Conservation (phyloP, 441 rosid species). For the Eutrema salsugineum region DNA sequence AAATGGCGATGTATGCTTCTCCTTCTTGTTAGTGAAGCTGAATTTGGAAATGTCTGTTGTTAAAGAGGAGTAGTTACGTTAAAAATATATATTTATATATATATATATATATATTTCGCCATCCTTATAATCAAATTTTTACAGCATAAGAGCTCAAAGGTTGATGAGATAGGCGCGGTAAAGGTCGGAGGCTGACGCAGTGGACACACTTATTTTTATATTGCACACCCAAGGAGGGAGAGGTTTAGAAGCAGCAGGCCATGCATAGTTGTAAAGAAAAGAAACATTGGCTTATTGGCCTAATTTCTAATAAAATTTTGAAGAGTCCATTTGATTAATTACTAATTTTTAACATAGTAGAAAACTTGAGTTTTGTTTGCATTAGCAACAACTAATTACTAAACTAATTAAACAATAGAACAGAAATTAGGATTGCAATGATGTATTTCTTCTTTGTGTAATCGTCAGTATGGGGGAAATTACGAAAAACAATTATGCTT, state of each 20-base stretch:
- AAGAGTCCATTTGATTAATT: too few relatives aligned
- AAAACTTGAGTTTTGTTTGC: too few relatives aligned
- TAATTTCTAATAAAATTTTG: too few relatives aligned
- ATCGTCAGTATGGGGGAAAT: neutral
- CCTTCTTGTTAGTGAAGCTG: slow-evolving; percentile 3
- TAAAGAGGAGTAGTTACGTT: neutral
- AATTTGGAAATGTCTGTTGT: neutral
- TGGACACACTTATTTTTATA: neutral
- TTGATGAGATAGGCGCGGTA: slow-evolving; percentile 63
- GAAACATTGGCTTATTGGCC: too few relatives aligned
- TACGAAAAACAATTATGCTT: neutral
- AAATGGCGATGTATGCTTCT: neutral
- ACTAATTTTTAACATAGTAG: too few relatives aligned
- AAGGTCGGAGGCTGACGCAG: slow-evolving; percentile 63
- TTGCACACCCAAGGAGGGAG: slow-evolving; percentile 24
- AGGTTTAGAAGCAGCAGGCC: slow-evolving; percentile 39
- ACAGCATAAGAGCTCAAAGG: slow-evolving; percentile 82
- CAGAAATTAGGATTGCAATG: too few relatives aligned
- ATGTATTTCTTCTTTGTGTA: neutral
- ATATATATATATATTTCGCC: neutral
- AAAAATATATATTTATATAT: too few relatives aligned
- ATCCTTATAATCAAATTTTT: neutral
- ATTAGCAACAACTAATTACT: too few relatives aligned
- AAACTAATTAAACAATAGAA: too few relatives aligned
- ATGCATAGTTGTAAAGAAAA: too few relatives aligned